A percentile compares a stretch with the other conserved stretches of the same genome.
phyloP scores from a whole-genome alignment of 2,329 filamentous ascomycete genomes.

The Gaeumannomyces tritici region DNA sequence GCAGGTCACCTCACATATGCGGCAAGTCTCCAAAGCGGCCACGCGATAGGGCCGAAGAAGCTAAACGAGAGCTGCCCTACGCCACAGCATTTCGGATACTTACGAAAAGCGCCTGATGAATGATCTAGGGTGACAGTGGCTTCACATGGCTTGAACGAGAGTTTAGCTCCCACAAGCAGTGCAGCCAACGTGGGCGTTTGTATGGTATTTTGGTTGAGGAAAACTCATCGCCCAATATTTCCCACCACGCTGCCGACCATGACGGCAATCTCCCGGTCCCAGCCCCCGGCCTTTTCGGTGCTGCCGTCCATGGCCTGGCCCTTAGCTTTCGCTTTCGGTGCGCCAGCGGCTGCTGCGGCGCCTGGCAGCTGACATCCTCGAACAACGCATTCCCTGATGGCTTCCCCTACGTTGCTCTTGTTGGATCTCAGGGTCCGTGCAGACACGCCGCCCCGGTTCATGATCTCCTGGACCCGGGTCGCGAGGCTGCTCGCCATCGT shows the following conservation, averaged over 20 bases:
- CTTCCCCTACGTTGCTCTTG: slow-evolving; percentile 62
- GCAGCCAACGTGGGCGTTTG: not conserved
- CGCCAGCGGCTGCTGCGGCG: slow-evolving; percentile 28
- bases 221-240: slow-evolving; percentile 32
- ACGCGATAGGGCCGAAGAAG: too few species aligned
- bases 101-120: too few species aligned
- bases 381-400: slow-evolving; percentile 74
- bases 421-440: slow-evolving; percentile 73
- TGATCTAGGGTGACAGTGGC: too few species aligned
- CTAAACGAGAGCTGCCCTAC: too few species aligned
- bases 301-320: slow-evolving; percentile 19
- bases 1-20: too few species aligned
- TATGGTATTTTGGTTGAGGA: not conserved
- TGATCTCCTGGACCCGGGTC: slow-evolving; percentile 72
- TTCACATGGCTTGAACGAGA: too few species aligned
- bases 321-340: slow-evolving; percentile 34
- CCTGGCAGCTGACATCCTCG: slow-evolving; percentile 63
- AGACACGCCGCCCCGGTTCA: slow-evolving; percentile 72
- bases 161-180: not conserved
- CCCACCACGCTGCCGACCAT: slow-evolving; percentile 81
- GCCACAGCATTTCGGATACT: too few species aligned
- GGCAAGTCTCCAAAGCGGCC: too few species aligned
- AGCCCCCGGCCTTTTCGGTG: slow-evolving; percentile 33
- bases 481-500: slow-evolving; percentile 72
- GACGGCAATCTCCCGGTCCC: slow-evolving; percentile 88